These are phyloP conservation scores for Trifolium subterraneum DNA, from an alignment of 306 rosid genomes.

Conservation along the genomic window DNA sequence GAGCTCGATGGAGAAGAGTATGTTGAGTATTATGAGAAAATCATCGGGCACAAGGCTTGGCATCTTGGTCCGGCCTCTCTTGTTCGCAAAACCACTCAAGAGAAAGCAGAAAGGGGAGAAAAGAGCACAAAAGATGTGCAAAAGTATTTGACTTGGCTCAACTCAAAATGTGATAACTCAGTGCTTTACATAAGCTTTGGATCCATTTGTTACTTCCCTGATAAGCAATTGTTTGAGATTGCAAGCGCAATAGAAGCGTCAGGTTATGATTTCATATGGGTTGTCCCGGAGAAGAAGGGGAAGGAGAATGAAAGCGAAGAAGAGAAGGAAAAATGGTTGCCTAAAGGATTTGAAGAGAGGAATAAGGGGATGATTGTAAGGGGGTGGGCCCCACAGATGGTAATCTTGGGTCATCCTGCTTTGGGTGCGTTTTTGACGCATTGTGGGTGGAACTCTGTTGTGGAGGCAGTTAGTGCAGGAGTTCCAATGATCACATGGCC, in stretches of 20 bases:
- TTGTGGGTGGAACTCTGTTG: slow-evolving; percentile 48
- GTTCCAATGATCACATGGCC: slow-evolving; percentile 52
- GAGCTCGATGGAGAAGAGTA: slow-evolving; percentile 47
- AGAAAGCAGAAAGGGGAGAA: slow-evolving; percentile 37
- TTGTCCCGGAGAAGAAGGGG: slow-evolving; percentile 44
- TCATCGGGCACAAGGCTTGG: slow-evolving; percentile 38
- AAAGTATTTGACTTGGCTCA: slow-evolving; percentile 41
- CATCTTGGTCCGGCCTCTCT: slow-evolving; percentile 51
- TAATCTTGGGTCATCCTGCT: slow-evolving; percentile 33
- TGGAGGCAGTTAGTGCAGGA: slow-evolving; percentile 30
- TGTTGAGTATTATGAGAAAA: slow-evolving; percentile 23
- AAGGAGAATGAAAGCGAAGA: slow-evolving; percentile 21
- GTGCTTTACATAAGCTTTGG: slow-evolving; percentile 49
- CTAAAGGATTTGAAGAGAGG: slow-evolving; percentile 40
- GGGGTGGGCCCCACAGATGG: slow-evolving; percentile 47
- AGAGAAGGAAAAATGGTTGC: slow-evolving; percentile 46
- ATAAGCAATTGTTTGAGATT: slow-evolving; percentile 41
- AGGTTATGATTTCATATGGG: slow-evolving; percentile 41
- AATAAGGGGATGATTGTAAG: slow-evolving; percentile 41
- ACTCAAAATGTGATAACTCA: slow-evolving; percentile 30
- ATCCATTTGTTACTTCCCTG: slow-evolving; percentile 27
- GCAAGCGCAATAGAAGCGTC: slow-evolving; percentile 42
- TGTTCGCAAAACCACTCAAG: neutral
- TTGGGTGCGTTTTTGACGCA: slow-evolving; percentile 39
- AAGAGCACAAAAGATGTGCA: slow-evolving; percentile 30